phyloP scores from a whole-genome alignment of 2,329 filamentous ascomycete species.

The Hypoxylon sp. region DNA sequence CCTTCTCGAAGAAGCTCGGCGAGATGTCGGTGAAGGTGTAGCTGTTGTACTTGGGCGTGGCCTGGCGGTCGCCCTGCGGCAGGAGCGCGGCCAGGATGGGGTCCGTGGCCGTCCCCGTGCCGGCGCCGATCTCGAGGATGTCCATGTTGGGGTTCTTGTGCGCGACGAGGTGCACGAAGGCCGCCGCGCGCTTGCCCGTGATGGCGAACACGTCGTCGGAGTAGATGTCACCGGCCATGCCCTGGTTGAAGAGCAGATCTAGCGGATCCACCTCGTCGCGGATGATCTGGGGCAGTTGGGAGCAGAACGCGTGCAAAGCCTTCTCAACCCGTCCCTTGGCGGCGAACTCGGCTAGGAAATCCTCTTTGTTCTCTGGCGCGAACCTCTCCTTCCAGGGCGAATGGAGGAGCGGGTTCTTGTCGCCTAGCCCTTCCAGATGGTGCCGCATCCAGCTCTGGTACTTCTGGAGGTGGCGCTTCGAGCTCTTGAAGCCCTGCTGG shows the following conservation, averaged over 20 bases:
- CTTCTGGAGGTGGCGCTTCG: too few relatives aligned
- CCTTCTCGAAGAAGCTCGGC: background rate
- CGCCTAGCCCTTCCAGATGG: too few relatives aligned
- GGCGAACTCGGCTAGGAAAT: background rate
- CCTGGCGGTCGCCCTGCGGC: background rate
- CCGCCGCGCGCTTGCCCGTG: conserved; percentile 21
- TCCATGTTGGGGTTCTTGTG: conserved; percentile 3
- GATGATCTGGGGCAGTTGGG: too few relatives aligned
- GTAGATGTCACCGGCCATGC: conserved; percentile 39
- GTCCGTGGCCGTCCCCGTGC: conserved; percentile 5
- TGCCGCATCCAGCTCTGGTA: too few relatives aligned
- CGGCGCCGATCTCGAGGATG: conserved; percentile 19
- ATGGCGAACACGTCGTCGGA: conserved; percentile 12
- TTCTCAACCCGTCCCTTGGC: background rate
- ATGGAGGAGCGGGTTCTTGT: too few relatives aligned
- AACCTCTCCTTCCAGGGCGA: too few relatives aligned
- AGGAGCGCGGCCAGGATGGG: conserved; percentile 5
- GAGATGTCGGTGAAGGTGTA: conserved; percentile 21
- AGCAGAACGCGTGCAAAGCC: too few relatives aligned
- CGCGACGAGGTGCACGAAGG: background rate
- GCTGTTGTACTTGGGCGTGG: conserved; percentile 7
- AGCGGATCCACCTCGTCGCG: conserved; percentile 41
- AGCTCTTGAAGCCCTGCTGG: too few relatives aligned
- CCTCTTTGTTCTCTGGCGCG: too few relatives aligned
- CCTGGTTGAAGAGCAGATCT: conserved; percentile 41